phyloP scores from a whole-genome alignment of 352 stramenopile genomes.

The Globisporangium splendens region DNA sequence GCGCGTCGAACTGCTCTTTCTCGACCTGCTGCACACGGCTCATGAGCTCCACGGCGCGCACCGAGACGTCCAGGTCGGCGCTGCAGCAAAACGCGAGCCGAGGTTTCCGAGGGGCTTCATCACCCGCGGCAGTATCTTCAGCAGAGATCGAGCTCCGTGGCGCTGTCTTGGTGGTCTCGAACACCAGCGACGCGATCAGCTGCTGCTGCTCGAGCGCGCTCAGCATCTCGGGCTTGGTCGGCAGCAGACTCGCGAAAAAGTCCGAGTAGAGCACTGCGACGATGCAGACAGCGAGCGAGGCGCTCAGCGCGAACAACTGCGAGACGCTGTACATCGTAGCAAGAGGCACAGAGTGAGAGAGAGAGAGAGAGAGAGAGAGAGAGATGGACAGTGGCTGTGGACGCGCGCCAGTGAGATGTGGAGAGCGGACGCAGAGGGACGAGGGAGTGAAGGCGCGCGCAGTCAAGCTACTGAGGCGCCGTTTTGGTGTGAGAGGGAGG shows the following conservation, averaged over 20 bases:
- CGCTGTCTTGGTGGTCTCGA: constrained; percentile 32
- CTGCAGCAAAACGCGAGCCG: constrained; percentile 82
- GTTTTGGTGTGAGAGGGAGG: too few species aligned
- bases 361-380: too few species aligned
- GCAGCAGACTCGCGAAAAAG: constrained; percentile 44
- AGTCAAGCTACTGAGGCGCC: too few species aligned
- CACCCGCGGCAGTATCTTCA: constrained; percentile 4
- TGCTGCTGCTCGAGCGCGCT: constrained; percentile 54
- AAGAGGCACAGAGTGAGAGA: too few species aligned
- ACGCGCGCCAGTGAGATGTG: too few species aligned
- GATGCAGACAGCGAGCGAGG: constrained; percentile 46
- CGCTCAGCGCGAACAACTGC: constrained; percentile 52
- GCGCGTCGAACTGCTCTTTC: constrained; percentile 27
- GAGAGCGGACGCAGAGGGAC: too few species aligned
- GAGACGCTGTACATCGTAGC: constrained; percentile 53
- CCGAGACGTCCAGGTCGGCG: constrained; percentile 74
- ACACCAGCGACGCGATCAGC: constrained; percentile 61
- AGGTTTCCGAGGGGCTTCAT: constrained; percentile 15
- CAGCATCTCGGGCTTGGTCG: constrained; percentile 28
- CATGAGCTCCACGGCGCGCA: constrained; percentile 77
- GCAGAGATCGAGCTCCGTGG: constrained; percentile 2
- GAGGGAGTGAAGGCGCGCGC: too few species aligned
- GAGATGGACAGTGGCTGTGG: too few species aligned
- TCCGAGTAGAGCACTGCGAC: constrained; percentile 62
- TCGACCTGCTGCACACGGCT: constrained; percentile 44